phyloP scores from a whole-genome alignment of 2,329 filamentous ascomycete genomes.

The Ophiostoma sp. region DNA sequence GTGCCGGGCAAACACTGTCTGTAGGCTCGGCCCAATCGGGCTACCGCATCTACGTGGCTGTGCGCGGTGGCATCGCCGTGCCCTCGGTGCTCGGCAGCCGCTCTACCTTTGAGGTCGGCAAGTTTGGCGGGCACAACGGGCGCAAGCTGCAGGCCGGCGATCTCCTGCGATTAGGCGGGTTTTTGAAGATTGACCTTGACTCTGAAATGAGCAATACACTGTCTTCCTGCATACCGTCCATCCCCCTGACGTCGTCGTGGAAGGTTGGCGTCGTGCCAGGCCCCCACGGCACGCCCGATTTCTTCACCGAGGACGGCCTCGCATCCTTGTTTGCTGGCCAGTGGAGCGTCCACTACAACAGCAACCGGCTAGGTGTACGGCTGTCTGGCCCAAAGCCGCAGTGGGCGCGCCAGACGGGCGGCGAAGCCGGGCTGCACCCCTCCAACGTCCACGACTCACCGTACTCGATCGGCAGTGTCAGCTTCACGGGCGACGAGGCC shows the following conservation, averaged over 20 bases:
- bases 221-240: neutral
- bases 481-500: conserved; percentile 35
- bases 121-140: conserved; percentile 53
- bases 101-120: conserved; percentile 6
- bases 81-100: conserved; percentile 13
- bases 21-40: neutral
- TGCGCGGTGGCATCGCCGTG: conserved; percentile 36
- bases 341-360: conserved; percentile 20
- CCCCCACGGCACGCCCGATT: conserved; percentile 32
- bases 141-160: conserved; percentile 50
- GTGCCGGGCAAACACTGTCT: neutral
- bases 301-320: conserved; percentile 28
- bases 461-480: conserved; percentile 30
- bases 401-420: conserved; percentile 19
- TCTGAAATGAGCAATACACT: neutral
- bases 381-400: conserved; percentile 13
- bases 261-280: conserved; percentile 32
- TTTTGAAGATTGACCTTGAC: neutral
- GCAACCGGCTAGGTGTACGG: conserved; percentile 19
- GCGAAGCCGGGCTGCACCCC: conserved; percentile 21
- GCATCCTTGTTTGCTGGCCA: conserved; percentile 11
- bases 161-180: conserved; percentile 41
- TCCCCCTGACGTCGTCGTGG: neutral
- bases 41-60: conserved; percentile 53
- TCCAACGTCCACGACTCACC: conserved; percentile 19